Evolutionary conservation across 1,139 yeast genomes (phyloP), one percentile per base, ranked within the genome.

Genomic region (Magnusiomyces ingens): DNA sequence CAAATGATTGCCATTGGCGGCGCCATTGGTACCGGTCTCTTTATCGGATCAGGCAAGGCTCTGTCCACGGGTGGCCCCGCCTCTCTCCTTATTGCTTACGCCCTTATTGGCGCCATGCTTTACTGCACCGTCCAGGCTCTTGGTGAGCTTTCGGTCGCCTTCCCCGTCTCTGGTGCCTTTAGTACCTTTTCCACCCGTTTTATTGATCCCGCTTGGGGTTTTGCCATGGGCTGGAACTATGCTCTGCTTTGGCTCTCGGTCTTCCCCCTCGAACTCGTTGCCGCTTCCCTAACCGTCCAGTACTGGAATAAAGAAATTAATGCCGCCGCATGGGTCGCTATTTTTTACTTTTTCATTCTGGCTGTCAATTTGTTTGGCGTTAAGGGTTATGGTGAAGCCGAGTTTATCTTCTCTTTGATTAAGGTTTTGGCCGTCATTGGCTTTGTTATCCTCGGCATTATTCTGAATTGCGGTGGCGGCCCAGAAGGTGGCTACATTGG

Each of bases 1-100:
- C 79, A 82, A 61, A 79, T 84, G 84, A 85, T 89, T 58, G 87
- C 95, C 42, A 75, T 88, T 50, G 95, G 94, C 18, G 87, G 94
- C 19, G 85, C 91, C 59, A 84, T 88, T 54, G 96, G 96, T 71
- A 82, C 88, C 1, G 89, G 89, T 45, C 70, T 83, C 58, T 80
- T 83, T 60, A 83, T 89, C 45, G 95, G 95, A 55, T 78, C 85
- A 22, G 95, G 94, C 49, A 71, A 75, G 17, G 79, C 90, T 1
- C 73, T 87, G 60, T 67, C 72, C 49, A 73, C 77, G 36, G 95
- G 95, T 53, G 96, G 96, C 38, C 95, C 95, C 2, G 93, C 86
- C 4, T 85, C 87, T 53, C 71, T 87, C 46, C 67, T 87, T 45
- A 90, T 90, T 54, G 87, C 83, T 65, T 79, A 80, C 51, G 70